Conservation (phyloP, 2,329 filamentous ascomycete genomes). For the Aspergillus intermedius region DNA sequence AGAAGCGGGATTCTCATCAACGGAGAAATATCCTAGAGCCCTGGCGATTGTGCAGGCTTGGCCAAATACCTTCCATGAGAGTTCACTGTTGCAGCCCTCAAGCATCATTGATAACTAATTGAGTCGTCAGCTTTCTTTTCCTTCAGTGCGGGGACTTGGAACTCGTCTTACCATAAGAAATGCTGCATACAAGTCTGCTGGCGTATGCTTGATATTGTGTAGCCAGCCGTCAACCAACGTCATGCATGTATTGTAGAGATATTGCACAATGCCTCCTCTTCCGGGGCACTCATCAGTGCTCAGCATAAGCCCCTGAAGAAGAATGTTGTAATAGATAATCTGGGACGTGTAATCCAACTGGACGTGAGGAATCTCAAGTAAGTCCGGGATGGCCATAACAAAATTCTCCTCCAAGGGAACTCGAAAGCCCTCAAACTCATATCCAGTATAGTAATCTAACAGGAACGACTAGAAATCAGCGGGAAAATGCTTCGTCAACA, state of each 20-base stretch:
- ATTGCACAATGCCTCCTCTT: conserved; percentile 4
- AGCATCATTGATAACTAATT: conserved; percentile 10
- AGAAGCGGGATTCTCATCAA: conserved; percentile 4
- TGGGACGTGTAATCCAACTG: conserved; percentile 7
- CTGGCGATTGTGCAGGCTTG: conserved; percentile 7
- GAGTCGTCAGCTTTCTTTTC: neutral
- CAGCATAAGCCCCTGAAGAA: conserved; percentile 9
- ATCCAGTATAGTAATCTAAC: neutral
- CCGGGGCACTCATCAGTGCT: neutral
- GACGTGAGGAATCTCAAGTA: conserved; percentile 11
- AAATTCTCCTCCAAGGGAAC: conserved; percentile 9
- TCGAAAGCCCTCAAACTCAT: conserved; percentile 13
- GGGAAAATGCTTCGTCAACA: too few species aligned
- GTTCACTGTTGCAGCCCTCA: conserved; percentile 11
- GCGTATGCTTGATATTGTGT: conserved; percentile 4
- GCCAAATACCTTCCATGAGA: conserved; percentile 8
- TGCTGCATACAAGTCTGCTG: conserved; percentile 9
- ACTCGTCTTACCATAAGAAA: conserved; percentile 7
- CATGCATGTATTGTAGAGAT: conserved; percentile 6
- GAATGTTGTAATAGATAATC: conserved; percentile 11
- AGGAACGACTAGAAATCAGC: too few species aligned
- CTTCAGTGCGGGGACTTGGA: too few species aligned
- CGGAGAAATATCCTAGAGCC: conserved; percentile 11
- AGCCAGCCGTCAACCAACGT: conserved; percentile 7
- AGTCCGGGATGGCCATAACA: conserved; percentile 9